These are phyloP conservation scores for Antitrichia curtipendula DNA, from an alignment of 225 moss, liverwort and hornwort species.

Conservation along the genomic window DNA sequence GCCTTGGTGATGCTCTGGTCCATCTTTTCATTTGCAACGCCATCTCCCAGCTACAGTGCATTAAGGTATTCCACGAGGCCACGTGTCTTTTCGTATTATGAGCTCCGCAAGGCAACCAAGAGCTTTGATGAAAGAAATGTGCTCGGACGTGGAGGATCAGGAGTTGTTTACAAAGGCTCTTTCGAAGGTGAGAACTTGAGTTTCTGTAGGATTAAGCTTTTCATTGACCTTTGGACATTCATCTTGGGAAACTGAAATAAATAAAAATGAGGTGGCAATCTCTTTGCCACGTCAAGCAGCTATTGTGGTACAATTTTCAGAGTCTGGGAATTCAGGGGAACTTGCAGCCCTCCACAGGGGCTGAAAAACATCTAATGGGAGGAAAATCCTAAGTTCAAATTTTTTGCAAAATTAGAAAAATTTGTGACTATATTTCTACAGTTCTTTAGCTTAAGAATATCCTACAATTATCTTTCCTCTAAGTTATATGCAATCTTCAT, in stretches of 20 bases:
- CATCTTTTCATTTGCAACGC: neutral
- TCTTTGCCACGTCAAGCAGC: too few species aligned
- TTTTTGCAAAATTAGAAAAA: too few species aligned
- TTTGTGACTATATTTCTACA: too few species aligned
- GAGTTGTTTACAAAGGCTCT: constrained; percentile 14
- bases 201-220: neutral
- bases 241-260: too few species aligned
- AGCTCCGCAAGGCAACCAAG: neutral
- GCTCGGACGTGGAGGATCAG: neutral
- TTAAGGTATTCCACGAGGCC: neutral
- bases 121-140: neutral
- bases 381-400: too few species aligned
- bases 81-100: neutral
- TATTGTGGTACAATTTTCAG: too few species aligned
- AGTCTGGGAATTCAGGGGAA: too few species aligned
- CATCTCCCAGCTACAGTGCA: neutral
- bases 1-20: neutral
- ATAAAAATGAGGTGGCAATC: too few species aligned
- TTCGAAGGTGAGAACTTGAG: neutral
- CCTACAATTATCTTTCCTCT: too few species aligned
- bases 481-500: neutral
- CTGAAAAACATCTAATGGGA: too few species aligned
- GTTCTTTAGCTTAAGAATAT: too few species aligned
- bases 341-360: too few species aligned
- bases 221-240: neutral